These are phyloP conservation scores for Paramarasmius palmivorus DNA, from an alignment of 1,284 basidiomycete species.

Conservation along the genomic window DNA sequence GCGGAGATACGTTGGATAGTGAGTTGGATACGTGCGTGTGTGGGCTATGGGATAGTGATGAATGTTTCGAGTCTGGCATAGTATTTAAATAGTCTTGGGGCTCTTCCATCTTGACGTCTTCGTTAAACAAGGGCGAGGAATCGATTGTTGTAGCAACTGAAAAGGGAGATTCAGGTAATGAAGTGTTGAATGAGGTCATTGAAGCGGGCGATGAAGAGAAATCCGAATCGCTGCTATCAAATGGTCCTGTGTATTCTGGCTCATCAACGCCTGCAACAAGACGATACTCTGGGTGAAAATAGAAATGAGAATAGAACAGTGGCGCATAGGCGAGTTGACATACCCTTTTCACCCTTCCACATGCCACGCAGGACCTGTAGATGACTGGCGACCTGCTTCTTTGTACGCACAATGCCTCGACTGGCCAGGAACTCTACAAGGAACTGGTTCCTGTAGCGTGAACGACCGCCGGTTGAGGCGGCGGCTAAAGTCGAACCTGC, in stretches of 20 bases:
- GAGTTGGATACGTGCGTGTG: too few relatives aligned
- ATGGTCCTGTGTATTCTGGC: constrained; percentile 49
- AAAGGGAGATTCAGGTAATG: background rate
- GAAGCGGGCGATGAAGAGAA: constrained; percentile 39
- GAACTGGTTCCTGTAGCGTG: constrained; percentile 79
- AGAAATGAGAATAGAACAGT: constrained; percentile 5
- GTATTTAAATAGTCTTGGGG: too few relatives aligned
- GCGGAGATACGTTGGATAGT: too few relatives aligned
- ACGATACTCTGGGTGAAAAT: constrained; percentile 37
- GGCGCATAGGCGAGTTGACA: constrained; percentile 17
- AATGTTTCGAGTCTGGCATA: too few relatives aligned
- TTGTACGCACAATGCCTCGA: constrained; percentile 65
- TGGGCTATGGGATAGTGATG: too few relatives aligned
- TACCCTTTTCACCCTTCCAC: constrained; percentile 81
- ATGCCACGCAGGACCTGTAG: constrained; percentile 82
- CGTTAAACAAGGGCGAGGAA: too few relatives aligned
- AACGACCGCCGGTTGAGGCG: constrained; percentile 67
- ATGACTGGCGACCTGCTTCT: constrained; percentile 83
- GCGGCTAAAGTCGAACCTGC: constrained; percentile 79
- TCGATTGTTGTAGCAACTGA: constrained; percentile 13
- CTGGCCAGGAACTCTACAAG: constrained; percentile 75
- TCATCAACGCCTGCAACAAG: constrained; percentile 77
- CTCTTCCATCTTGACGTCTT: too few relatives aligned
- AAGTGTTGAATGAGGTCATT: constrained; percentile 7
- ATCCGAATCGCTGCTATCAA: constrained; percentile 37